A percentile compares a stretch with the other conserved stretches of the same genome.
Conservation (phyloP, 2,329 filamentous ascomycete genomes). For the Calonectria fujianensis region DNA sequence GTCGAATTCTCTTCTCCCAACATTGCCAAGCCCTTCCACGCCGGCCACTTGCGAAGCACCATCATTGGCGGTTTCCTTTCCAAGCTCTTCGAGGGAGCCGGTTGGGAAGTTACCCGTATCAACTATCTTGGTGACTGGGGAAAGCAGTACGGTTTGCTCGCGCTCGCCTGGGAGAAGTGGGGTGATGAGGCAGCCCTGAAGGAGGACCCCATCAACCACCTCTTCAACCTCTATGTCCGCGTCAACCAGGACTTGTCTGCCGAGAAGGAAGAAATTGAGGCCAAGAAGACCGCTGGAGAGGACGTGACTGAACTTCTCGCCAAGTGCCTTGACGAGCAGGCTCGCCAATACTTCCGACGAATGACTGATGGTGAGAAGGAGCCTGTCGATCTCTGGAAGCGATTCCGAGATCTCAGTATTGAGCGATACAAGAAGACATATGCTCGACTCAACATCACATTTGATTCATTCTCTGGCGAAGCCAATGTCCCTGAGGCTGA, state of each 20-base stretch:
- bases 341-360: constrained; percentile 81
- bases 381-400: constrained; percentile 77
- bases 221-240: constrained; percentile 88
- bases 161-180: constrained; percentile 84
- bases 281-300: constrained; percentile 71
- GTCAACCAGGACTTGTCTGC: constrained; percentile 81
- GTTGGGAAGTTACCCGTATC: constrained; percentile 84
- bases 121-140: constrained; percentile 69
- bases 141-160: constrained; percentile 61
- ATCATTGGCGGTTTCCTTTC: constrained; percentile 87
- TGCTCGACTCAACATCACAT: constrained; percentile 81
- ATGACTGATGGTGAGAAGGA: constrained; percentile 80
- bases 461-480: constrained; percentile 83
- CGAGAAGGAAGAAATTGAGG: constrained; percentile 80
- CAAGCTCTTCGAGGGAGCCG: constrained; percentile 81
- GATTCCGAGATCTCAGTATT: constrained; percentile 81
- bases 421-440: constrained; percentile 81
- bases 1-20: constrained; percentile 92
- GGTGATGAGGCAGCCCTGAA: constrained; percentile 83
- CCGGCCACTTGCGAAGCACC: constrained; percentile 84
- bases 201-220: constrained; percentile 86
- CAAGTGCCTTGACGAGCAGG: constrained; percentile 82
- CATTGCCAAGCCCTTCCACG: constrained; percentile 90
- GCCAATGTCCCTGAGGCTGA: constrained; percentile 80
- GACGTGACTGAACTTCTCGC: constrained; percentile 69